A percentile compares a stretch with the other conserved stretches of the same genome.
Evolutionary conservation across 78 protist genomes (phyloP).

Genomic region (Bodo saltans): DNA sequence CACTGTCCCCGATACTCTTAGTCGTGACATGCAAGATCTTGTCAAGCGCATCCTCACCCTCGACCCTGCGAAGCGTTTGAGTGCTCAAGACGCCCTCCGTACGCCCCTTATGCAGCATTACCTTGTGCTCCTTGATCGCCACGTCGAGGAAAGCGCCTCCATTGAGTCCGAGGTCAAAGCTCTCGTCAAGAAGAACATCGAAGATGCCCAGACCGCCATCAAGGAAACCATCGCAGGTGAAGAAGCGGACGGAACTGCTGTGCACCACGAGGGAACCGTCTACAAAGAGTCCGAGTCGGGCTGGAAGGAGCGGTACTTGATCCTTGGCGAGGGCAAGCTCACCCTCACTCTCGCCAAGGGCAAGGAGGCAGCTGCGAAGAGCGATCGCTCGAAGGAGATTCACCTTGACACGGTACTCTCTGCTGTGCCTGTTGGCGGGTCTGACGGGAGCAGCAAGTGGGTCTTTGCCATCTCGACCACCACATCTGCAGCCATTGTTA

Average conservation of each 20-base stretch:
- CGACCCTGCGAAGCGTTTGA: background rate
- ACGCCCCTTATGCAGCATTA: background rate
- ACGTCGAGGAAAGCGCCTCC: background rate
- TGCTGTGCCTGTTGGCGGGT: background rate
- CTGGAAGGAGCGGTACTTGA: background rate
- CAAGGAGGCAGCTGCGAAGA: background rate
- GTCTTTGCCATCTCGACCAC: background rate
- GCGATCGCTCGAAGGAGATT: background rate
- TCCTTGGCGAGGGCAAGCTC: background rate
- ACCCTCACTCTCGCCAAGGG: background rate
- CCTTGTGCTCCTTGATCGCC: background rate
- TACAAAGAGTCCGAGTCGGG: background rate
- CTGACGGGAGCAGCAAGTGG: background rate
- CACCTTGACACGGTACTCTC: background rate
- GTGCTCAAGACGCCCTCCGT: background rate
- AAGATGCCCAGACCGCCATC: background rate
- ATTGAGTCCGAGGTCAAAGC: background rate
- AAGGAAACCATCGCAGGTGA: background rate
- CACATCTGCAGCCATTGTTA: background rate
- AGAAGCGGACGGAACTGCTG: background rate
- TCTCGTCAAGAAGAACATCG: background rate
- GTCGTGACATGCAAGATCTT: background rate
- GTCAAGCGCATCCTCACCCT: background rate
- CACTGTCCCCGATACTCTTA: background rate
- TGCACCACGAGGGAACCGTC: background rate